Percentiles rank a stretch among this genome's conserved stretches.
These are phyloP conservation scores for Larix kaempferi DNA, from an alignment of 75 land plant species.

Conservation along the genomic window DNA sequence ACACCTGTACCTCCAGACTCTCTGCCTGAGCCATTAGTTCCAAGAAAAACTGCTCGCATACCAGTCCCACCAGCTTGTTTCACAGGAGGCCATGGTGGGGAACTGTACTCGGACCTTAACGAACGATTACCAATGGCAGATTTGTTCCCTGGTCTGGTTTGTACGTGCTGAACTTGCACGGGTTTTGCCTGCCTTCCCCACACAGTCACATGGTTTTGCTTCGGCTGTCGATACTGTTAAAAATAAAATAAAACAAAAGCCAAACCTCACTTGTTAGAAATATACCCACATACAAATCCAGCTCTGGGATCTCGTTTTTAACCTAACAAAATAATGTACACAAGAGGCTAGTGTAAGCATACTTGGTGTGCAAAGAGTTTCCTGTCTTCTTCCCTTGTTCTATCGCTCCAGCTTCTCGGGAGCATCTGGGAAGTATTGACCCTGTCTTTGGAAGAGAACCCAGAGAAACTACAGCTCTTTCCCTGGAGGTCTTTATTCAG, in stretches of 20 bases:
- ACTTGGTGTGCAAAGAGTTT: slow-evolving; percentile 24
- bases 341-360: not conserved
- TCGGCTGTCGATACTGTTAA: slow-evolving; percentile 24
- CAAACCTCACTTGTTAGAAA: slow-evolving; percentile 6
- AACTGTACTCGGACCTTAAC: slow-evolving; percentile 13
- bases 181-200: slow-evolving; percentile 22
- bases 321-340: not conserved
- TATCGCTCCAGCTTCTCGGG: slow-evolving; percentile 9
- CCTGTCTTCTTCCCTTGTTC: slow-evolving; percentile 8
- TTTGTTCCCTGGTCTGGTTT: slow-evolving; percentile 17
- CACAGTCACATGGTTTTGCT: slow-evolving; percentile 5
- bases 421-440: not conserved
- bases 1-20: slow-evolving; percentile 81
- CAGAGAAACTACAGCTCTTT: not conserved
- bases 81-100: slow-evolving; percentile 36
- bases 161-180: slow-evolving; percentile 6
- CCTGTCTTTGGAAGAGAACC: not conserved
- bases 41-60: slow-evolving; percentile 45
- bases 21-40: slow-evolving; percentile 31
- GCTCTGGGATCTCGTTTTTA: not conserved
- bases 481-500: slow-evolving; percentile 4
- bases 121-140: not conserved
- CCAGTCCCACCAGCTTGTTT: slow-evolving; percentile 17
- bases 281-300: not conserved
- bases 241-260: slow-evolving; percentile 11